Percentiles rank a stretch among this genome's conserved stretches.
phyloP scores from a whole-genome alignment of 495 filamentous ascomycete genomes.

The Aspergillus coremiiformis region DNA sequence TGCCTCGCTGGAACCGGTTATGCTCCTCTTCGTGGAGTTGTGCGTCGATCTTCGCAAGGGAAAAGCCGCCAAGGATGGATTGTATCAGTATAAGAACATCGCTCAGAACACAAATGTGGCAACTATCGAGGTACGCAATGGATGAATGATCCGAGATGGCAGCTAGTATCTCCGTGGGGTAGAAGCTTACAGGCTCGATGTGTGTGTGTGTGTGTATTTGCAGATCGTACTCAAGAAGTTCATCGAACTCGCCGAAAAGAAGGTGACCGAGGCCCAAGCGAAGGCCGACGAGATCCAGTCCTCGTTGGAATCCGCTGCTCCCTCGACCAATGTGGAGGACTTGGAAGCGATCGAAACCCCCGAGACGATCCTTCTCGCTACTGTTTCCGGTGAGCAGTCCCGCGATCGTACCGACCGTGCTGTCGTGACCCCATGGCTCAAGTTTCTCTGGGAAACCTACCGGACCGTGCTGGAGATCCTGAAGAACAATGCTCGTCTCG shows the following conservation, averaged over 20 bases:
- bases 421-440: slow-evolving; percentile 97
- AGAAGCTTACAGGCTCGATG: slow-evolving; percentile 6
- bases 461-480: slow-evolving; percentile 96
- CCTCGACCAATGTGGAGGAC: slow-evolving; percentile 79
- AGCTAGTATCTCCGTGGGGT: not conserved
- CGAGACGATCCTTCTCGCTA: slow-evolving; percentile 94
- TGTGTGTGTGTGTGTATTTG: slow-evolving; percentile 19
- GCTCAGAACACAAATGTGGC: slow-evolving; percentile 97
- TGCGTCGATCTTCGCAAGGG: slow-evolving; percentile 95
- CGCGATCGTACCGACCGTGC: slow-evolving; percentile 94
- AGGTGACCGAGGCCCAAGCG: slow-evolving; percentile 91
- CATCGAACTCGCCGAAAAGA: slow-evolving; percentile 91
- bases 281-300: slow-evolving; percentile 94
- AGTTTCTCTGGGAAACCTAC: slow-evolving; percentile 99
- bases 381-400: slow-evolving; percentile 95
- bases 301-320: slow-evolving; percentile 60
- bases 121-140: slow-evolving; percentile 76
- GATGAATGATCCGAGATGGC: not conserved
- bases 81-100: slow-evolving; percentile 99
- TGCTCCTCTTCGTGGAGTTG: slow-evolving; percentile 94
- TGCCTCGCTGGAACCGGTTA: slow-evolving; percentile 92
- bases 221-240: slow-evolving; percentile 91
- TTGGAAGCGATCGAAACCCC: slow-evolving; percentile 95
- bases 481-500: slow-evolving; percentile 95
- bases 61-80: slow-evolving; percentile 94